A percentile compares a stretch with the other conserved stretches of the same genome.
Evolutionary conservation across 2,329 filamentous ascomycete genomes (phyloP).

Genomic region (Orbilia javanica): DNA sequence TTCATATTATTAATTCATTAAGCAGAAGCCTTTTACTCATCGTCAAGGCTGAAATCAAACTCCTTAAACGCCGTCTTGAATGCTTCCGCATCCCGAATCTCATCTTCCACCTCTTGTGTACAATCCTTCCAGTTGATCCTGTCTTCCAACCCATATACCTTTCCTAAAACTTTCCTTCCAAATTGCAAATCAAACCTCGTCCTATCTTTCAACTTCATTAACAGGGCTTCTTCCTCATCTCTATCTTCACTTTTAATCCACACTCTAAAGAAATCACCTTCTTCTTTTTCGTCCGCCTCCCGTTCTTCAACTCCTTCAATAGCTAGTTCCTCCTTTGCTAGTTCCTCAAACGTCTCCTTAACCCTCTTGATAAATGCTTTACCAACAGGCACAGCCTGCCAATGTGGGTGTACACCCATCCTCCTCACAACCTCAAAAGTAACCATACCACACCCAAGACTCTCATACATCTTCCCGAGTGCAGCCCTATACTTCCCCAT

Average conservation of each 20-base stretch:
- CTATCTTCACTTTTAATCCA: conserved; percentile 73
- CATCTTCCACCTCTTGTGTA: conserved; percentile 80
- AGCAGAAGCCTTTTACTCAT: conserved; percentile 16
- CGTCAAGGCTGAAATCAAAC: conserved; percentile 81
- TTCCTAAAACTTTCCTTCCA: conserved; percentile 86
- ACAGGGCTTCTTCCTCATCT: conserved; percentile 71
- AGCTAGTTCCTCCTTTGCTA: conserved; percentile 77
- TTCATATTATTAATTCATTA: background rate
- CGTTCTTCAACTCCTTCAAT: conserved; percentile 59
- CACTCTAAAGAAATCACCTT: conserved; percentile 80
- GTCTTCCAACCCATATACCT: conserved; percentile 82
- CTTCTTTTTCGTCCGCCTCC: conserved; percentile 54
- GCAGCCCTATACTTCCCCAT: conserved; percentile 84
- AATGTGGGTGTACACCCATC: conserved; percentile 84
- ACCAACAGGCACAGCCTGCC: conserved; percentile 86
- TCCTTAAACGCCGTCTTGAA: conserved; percentile 86
- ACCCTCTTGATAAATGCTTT: conserved; percentile 72
- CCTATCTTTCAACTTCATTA: conserved; percentile 78
- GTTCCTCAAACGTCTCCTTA: conserved; percentile 87
- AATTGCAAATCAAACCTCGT: conserved; percentile 92
- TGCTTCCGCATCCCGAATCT: conserved; percentile 79
- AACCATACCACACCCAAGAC: conserved; percentile 75
- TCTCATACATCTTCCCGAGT: conserved; percentile 82
- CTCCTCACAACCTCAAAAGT: conserved; percentile 92
- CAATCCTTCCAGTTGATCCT: conserved; percentile 89